Evolutionary conservation across 2,329 filamentous ascomycete species (phyloP), one percentile per base, ranked within the genome.

Genomic region (Phyllosticta citribraziliensis): DNA sequence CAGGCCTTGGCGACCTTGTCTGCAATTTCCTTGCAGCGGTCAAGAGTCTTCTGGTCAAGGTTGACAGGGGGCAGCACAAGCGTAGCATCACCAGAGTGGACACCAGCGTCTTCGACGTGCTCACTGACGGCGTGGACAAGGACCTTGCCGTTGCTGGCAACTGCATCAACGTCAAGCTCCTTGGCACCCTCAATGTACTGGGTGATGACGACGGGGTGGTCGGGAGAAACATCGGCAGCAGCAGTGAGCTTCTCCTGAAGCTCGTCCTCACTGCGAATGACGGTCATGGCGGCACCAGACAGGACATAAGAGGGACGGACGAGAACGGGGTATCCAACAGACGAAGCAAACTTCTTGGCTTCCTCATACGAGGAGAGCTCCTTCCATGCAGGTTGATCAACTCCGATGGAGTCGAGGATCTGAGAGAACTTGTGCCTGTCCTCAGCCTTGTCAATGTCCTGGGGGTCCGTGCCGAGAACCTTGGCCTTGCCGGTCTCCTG

Each of bases 351-450:
- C 64, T 83, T 79, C 78, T 92, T 88, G n/a, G 92, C 94, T 20
- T 89, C 94, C 64, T 87, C 79, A 64, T 93, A 89, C 17, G 90
- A 97, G 30, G 89, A 96, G 50, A 97, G 85, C 75, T 99, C 94
- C 77, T 96, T 96, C 94, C 94, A 99, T 10, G 91, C 91, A 40
- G 94, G 94, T 78, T 99, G 94, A 73, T 97, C 93, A 61, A 99
- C 86, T 63, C 92, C 93, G 68, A 97, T 97, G 74, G 89, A 95
- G 75, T 99, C 94, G 54, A 99, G 83, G 65, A 97, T 97, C 70
- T 92, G 88, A 22, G 93, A 97, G 81, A 99, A 99, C 76, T 99
- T 97, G 76, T 97, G 92, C 72, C 94, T 86, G 74, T 99, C 92
- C 77, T 99, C 94, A 55, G 94, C 94, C 80, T 92, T 95, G 82